phyloP scores from a whole-genome alignment of 371 early-diverging fungal species.

The Mortierella sp. region DNA sequence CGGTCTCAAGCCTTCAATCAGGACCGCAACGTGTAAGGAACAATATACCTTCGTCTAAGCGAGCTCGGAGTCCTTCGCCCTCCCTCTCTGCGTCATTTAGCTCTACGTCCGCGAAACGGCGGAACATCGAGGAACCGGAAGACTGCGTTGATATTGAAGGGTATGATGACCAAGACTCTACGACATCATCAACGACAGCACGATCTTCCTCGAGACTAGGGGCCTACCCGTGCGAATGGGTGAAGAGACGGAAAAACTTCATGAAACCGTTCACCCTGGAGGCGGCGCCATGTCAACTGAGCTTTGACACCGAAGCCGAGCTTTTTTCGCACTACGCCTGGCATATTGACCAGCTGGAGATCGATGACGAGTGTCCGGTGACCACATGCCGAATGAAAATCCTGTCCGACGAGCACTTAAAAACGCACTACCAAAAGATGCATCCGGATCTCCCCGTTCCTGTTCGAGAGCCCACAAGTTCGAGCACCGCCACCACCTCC shows the following conservation, averaged over 20 bases:
- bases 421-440: background rate
- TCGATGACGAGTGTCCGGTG: background rate
- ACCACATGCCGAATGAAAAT: background rate
- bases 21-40: no score
- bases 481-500: background rate
- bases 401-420: background rate
- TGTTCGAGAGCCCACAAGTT: background rate
- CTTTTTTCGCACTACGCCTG: background rate
- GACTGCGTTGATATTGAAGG: background rate
- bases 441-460: background rate
- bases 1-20: background rate
- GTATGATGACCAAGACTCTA: background rate
- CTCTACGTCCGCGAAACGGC: background rate
- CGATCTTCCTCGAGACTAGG: background rate
- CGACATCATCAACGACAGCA: constrained; percentile 1
- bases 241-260: background rate
- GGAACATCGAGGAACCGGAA: background rate
- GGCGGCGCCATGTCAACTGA: background rate
- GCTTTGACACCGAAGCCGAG: background rate
- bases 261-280: background rate
- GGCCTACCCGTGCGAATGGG: background rate
- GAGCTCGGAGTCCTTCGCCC: background rate
- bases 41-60: background rate
- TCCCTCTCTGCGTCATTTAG: background rate
- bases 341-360: background rate